These are phyloP conservation scores for Sambucus nigra DNA, from an alignment of 129 eudicot species.

Conservation along the genomic window DNA sequence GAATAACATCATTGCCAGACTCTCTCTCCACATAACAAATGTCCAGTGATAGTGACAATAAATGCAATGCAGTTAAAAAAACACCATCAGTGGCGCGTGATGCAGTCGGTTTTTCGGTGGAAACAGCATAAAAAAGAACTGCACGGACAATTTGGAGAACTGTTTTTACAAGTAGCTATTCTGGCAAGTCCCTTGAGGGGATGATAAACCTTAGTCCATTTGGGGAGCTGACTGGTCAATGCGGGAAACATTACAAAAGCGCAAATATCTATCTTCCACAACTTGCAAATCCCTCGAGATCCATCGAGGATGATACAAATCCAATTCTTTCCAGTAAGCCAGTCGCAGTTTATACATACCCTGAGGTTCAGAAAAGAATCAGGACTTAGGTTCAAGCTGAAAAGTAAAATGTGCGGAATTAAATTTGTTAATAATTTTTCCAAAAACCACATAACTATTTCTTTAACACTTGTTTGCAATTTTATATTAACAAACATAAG, in stretches of 20 bases:
- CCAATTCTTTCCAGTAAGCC: conserved; percentile 82
- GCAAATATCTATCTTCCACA: conserved; percentile 90
- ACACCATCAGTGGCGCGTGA: conserved; percentile 92
- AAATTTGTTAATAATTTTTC: too few species aligned
- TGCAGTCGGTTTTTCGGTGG: conserved; percentile 42
- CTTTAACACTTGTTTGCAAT: too few species aligned
- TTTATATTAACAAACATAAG: too few species aligned
- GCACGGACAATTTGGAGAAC: conserved; percentile 75
- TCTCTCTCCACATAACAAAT: conserved; percentile 42
- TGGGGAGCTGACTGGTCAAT: conserved; percentile 72
- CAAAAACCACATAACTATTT: too few species aligned
- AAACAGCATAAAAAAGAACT: conserved; percentile 63
- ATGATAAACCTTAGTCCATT: conserved; percentile 68
- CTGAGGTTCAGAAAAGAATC: conserved; percentile 28
- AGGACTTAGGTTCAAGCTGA: neutral
- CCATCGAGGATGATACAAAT: conserved; percentile 96
- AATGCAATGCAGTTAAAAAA: conserved; percentile 67
- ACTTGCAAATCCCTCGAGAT: conserved; percentile 80
- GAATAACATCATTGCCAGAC: conserved; percentile 50
- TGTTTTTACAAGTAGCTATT: conserved; percentile 73
- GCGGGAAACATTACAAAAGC: conserved; percentile 81
- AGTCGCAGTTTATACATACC: conserved; percentile 81
- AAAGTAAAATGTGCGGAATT: neutral
- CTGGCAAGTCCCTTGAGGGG: conserved; percentile 71
- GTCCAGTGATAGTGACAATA: conserved; percentile 68